These are phyloP conservation scores for Phaeosphaeriaceae sp. DNA, from an alignment of 2,329 filamentous ascomycete species.

Conservation along the genomic window DNA sequence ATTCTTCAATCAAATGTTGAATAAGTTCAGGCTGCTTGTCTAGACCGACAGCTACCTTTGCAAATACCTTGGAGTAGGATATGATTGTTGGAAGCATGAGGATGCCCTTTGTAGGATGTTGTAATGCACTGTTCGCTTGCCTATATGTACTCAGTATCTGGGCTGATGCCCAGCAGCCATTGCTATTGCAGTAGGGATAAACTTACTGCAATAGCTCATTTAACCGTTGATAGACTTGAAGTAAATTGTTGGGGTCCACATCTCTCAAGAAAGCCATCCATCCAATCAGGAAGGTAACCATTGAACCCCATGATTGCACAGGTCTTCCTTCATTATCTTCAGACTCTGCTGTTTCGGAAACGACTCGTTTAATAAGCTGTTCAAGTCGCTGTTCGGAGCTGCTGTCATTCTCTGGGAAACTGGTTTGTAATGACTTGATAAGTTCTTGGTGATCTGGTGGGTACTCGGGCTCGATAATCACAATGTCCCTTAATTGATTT, in stretches of 20 bases:
- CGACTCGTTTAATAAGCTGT: constrained; percentile 26
- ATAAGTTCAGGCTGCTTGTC: constrained; percentile 81
- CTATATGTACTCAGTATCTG: constrained; percentile 42
- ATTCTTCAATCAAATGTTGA: constrained; percentile 61
- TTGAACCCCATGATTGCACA: constrained; percentile 72
- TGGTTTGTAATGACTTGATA: constrained; percentile 30
- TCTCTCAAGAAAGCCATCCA: constrained; percentile 84
- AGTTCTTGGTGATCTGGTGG: constrained; percentile 36
- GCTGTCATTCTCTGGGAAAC: constrained; percentile 28
- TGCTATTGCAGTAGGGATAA: too few species aligned
- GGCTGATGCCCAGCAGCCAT: neutral
- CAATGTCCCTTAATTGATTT: constrained; percentile 32
- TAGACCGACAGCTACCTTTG: constrained; percentile 81
- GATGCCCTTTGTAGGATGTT: constrained; percentile 77
- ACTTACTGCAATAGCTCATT: constrained; percentile 76
- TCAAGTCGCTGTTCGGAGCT: constrained; percentile 32
- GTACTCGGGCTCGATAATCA: constrained; percentile 39
- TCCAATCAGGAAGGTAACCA: constrained; percentile 78
- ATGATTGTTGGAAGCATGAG: constrained; percentile 85
- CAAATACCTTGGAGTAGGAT: constrained; percentile 78
- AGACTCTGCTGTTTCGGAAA: constrained; percentile 56
- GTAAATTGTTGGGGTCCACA: constrained; percentile 75
- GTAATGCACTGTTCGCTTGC: constrained; percentile 81
- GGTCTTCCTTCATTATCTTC: constrained; percentile 64
- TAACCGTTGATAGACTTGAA: constrained; percentile 76